These are phyloP conservation scores for Lophiostoma macrostomum DNA, from an alignment of 495 filamentous ascomycete species.

Conservation along the genomic window DNA sequence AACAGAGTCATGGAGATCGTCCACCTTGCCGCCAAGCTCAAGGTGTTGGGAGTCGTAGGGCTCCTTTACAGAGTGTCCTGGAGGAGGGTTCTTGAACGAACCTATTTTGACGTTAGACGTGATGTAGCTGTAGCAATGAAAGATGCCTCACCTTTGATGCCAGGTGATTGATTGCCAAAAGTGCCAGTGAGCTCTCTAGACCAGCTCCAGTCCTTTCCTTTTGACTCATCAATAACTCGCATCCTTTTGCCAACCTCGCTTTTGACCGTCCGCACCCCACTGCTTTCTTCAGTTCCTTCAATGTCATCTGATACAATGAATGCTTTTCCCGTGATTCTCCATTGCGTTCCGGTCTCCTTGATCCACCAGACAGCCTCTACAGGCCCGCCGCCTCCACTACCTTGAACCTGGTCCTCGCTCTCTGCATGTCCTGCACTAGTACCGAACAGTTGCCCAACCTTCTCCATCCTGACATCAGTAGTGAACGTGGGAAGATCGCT, in stretches of 20 bases:
- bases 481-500: constrained; percentile 79
- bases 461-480: constrained; percentile 83
- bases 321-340: constrained; percentile 76
- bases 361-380: constrained; percentile 87
- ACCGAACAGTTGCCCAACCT: constrained; percentile 65
- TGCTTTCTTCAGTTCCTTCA: constrained; percentile 48
- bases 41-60: constrained; percentile 50
- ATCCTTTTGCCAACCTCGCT: constrained; percentile 45
- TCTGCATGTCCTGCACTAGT: constrained; percentile 39
- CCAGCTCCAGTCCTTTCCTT: constrained; percentile 39
- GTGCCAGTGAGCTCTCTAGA: constrained; percentile 72
- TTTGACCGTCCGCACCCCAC: constrained; percentile 49
- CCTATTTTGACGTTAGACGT: constrained; percentile 39
- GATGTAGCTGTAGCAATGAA: background rate
- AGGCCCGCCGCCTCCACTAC: constrained; percentile 60
- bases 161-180: constrained; percentile 81
- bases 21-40: constrained; percentile 63
- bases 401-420: constrained; percentile 41
- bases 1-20: constrained; percentile 62
- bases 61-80: constrained; percentile 58
- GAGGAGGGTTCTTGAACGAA: constrained; percentile 72
- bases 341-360: constrained; percentile 67
- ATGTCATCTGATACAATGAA: constrained; percentile 54
- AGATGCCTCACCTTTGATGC: constrained; percentile 44
- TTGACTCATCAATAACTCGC: constrained; percentile 40